These are phyloP conservation scores for Stromatinia cepivora DNA, from an alignment of 2,329 filamentous ascomycete genomes.

Conservation along the genomic window DNA sequence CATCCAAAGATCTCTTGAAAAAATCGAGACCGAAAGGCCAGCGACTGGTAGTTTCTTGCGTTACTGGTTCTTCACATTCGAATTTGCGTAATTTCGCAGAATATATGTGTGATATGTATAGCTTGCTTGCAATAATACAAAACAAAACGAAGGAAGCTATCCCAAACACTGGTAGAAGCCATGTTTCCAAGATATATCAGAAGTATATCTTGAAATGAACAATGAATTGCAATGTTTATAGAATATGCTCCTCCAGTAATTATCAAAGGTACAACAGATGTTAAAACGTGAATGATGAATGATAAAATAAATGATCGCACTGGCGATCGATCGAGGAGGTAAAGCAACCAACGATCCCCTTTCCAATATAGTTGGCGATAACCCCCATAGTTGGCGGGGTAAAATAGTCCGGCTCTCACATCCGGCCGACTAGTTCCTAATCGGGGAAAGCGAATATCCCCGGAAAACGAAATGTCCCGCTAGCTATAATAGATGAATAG, in stretches of 20 bases:
- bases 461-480: no score
- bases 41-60: not conserved
- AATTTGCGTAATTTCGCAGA: not conserved
- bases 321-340: not conserved
- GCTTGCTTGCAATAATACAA: not conserved
- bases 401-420: no score
- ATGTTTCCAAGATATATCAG: not conserved
- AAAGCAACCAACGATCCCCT: not conserved
- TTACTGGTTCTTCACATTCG: slow-evolving; percentile 3
- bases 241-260: not conserved
- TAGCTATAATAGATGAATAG: no score
- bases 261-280: not conserved
- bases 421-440: no score
- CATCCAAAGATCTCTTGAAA: not conserved
- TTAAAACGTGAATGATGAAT: not conserved
- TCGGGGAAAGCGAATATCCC: no score
- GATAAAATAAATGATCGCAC: not conserved
- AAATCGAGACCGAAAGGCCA: slow-evolving; percentile 3
- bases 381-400: no score
- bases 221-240: not conserved
- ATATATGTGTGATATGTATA: not conserved
- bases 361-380: not conserved
- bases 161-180: not conserved
- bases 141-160: not conserved
- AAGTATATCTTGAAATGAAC: not conserved